Conservation (phyloP, 306 rosid genomes). For the Hippophae rhamnoides region DNA sequence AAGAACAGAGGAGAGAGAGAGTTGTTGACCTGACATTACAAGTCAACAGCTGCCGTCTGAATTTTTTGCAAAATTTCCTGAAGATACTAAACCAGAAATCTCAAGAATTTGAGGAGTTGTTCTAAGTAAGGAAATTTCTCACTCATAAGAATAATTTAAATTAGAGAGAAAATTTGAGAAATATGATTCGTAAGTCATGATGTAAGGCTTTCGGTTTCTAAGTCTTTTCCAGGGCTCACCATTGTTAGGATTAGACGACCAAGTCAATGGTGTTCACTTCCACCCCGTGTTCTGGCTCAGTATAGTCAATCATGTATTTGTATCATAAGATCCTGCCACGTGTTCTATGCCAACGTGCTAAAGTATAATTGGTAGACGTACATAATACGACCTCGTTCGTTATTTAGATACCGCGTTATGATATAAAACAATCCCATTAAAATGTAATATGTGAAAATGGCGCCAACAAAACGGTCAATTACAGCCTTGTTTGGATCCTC, state of each 20-base stretch:
- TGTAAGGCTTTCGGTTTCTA: not conserved
- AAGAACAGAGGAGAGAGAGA: slow-evolving; percentile 8
- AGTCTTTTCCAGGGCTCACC: not conserved
- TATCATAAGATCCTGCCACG: not conserved
- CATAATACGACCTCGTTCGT: too few species aligned
- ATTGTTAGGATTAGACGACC: not conserved
- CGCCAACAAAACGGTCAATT: too few species aligned
- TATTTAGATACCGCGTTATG: too few species aligned
- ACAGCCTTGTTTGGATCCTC: too few species aligned
- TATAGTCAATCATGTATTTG: not conserved
- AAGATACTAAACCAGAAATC: slow-evolving; percentile 8
- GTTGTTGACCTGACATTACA: slow-evolving; percentile 22
- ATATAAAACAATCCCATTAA: too few species aligned
- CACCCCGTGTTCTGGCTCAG: not conserved
- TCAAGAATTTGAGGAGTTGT: not conserved
- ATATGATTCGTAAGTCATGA: not conserved
- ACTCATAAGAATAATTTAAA: not conserved
- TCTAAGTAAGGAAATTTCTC: not conserved
- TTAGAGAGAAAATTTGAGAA: not conserved
- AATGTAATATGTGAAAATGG: too few species aligned
- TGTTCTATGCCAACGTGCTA: not conserved
- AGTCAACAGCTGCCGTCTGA: not conserved
- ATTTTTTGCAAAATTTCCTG: slow-evolving; percentile 2
- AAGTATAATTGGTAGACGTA: too few species aligned
- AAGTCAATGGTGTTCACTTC: slow-evolving; percentile 4